Evolutionary conservation across 805 yeast genomes (phyloP).

Genomic region (Wickerhamiella slavikovae): DNA sequence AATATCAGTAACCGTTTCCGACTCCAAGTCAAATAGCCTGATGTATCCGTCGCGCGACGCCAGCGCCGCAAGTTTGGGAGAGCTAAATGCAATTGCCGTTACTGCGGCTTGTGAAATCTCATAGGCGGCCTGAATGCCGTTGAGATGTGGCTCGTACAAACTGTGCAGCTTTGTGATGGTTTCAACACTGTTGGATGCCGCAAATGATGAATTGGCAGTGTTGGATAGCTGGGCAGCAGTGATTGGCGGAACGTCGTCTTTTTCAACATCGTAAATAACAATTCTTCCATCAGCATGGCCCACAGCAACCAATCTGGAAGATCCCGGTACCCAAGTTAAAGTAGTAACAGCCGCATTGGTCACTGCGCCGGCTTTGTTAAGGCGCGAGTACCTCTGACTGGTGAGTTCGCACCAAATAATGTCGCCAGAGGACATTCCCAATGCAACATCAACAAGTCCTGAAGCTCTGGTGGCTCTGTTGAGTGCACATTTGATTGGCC

Average conservation of each 20-base stretch:
- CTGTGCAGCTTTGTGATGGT: no score
- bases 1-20: slow-evolving; percentile 28
- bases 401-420: slow-evolving; percentile 38
- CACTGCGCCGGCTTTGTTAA: slow-evolving; percentile 29
- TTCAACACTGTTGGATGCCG: slow-evolving; percentile 23
- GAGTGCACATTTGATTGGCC: slow-evolving; percentile 20
- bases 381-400: slow-evolving; percentile 26
- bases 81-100: slow-evolving; percentile 22
- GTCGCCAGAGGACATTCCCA: slow-evolving; percentile 54
- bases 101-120: slow-evolving; percentile 40
- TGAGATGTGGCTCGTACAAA: no score
- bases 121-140: no score
- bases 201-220: slow-evolving; percentile 2
- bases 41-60: slow-evolving; percentile 48
- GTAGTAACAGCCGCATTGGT: slow-evolving; percentile 25
- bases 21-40: slow-evolving; percentile 30
- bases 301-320: slow-evolving; percentile 27
- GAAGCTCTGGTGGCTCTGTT: slow-evolving; percentile 15
- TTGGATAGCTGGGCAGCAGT: slow-evolving; percentile 9
- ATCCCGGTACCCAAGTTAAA: slow-evolving; percentile 26
- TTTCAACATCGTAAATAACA: slow-evolving; percentile 28
- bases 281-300: slow-evolving; percentile 48
- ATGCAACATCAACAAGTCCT: slow-evolving; percentile 26
- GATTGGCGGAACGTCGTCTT: slow-evolving; percentile 22
- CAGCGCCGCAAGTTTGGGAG: slow-evolving; percentile 17